These are phyloP conservation scores for Malus hybrid DNA, from an alignment of 331 rosid species.

Conservation along the genomic window DNA sequence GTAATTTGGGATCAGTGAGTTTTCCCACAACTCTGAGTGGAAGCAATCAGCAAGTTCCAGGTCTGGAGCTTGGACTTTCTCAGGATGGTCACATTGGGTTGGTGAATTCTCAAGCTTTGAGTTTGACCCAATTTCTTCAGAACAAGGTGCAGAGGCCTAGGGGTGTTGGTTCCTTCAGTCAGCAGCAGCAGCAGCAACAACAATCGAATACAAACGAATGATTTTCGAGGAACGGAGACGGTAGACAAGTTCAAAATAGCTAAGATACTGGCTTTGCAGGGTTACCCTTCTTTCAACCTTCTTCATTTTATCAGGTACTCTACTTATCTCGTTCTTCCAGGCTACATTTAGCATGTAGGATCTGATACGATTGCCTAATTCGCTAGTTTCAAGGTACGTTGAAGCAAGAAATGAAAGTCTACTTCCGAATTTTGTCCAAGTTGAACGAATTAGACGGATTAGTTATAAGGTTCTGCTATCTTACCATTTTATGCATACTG, in stretches of 20 bases:
- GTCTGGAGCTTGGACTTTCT: constrained; percentile 44
- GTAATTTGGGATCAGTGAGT: constrained; percentile 24
- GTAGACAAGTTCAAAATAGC: neutral
- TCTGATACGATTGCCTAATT: no score
- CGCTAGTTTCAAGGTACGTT: no score
- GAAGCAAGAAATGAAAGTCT: no score
- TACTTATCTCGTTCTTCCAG: neutral
- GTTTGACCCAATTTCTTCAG: constrained; percentile 28
- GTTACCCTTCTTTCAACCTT: neutral
- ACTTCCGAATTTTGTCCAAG: no score
- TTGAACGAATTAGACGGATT: no score
- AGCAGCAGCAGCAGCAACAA: neutral
- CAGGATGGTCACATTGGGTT: constrained; percentile 45
- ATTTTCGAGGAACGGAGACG: constrained; percentile 21
- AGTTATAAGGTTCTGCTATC: no score
- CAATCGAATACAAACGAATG: constrained; percentile 18
- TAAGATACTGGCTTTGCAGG: neutral
- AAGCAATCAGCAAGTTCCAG: constrained; percentile 33
- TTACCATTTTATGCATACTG: no score
- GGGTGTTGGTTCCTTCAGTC: constrained; percentile 16
- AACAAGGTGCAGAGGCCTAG: constrained; percentile 27
- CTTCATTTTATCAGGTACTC: constrained; percentile 1
- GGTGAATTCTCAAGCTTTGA: constrained; percentile 23
- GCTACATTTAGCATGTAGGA: no score
- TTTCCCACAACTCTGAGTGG: constrained; percentile 24